These are phyloP conservation scores for Boletus pseudopeckii DNA, from an alignment of 768 basidiomycete genomes.

Conservation along the genomic window DNA sequence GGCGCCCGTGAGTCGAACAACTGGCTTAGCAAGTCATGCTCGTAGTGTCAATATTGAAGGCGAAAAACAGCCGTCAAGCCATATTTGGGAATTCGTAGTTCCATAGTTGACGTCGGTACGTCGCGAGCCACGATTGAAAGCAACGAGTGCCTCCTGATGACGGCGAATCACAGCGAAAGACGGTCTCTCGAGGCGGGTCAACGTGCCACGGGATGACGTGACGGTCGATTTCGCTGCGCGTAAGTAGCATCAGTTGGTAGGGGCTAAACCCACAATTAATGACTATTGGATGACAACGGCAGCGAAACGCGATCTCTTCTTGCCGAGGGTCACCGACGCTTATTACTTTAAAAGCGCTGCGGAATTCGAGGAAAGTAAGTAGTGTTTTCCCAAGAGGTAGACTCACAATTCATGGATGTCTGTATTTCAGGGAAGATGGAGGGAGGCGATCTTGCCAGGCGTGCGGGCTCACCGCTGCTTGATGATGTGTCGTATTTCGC, in stretches of 20 bases:
- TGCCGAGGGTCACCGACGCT: background rate
- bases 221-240: background rate
- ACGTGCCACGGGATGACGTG: background rate
- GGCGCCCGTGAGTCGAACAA: conserved; percentile 9
- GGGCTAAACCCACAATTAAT: background rate
- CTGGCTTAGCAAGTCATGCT: background rate
- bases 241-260: background rate
- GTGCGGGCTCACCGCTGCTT: background rate
- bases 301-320: too few species aligned
- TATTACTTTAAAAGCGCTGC: background rate
- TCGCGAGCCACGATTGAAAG: background rate
- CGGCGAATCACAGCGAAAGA: background rate
- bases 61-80: background rate
- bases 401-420: background rate
- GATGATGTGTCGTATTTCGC: conserved; percentile 1
- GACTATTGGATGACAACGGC: background rate
- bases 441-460: background rate
- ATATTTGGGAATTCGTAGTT: too few species aligned
- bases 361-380: background rate
- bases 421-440: background rate
- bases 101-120: background rate
- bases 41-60: background rate
- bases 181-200: background rate
- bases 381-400: background rate
- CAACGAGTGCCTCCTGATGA: background rate